A percentile compares a stretch with the other conserved stretches of the same genome.
phyloP scores from a whole-genome alignment of 352 stramenopile genomes.

The Globisporangium cederbergense region DNA sequence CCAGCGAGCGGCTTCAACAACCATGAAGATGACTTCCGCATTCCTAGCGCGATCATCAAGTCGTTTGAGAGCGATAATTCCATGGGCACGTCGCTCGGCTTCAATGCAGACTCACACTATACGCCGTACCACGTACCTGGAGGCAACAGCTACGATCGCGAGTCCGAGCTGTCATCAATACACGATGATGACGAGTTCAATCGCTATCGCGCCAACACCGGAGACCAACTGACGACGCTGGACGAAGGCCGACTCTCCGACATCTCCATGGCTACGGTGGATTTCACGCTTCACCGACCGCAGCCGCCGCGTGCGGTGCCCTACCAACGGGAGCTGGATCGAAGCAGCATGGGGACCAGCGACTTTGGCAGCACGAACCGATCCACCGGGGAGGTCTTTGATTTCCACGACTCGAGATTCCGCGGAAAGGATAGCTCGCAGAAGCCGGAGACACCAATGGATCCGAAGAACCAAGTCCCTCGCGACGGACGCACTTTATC shows the following conservation, averaged over 20 bases:
- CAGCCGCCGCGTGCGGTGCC: slow-evolving; percentile 12
- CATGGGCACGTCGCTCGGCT: slow-evolving; percentile 46
- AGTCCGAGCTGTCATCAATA: slow-evolving; percentile 62
- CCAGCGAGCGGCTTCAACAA: slow-evolving; percentile 28
- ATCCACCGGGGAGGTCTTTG: slow-evolving; percentile 32
- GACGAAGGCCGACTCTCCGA: slow-evolving; percentile 20
- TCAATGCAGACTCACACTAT: slow-evolving; percentile 22
- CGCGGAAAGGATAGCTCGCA: slow-evolving; percentile 17
- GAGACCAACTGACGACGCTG: slow-evolving; percentile 14
- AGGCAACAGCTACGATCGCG: slow-evolving; percentile 31
- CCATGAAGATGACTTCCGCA: slow-evolving; percentile 40
- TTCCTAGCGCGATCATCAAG: slow-evolving; percentile 28
- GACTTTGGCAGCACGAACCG: slow-evolving; percentile 30
- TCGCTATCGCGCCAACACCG: slow-evolving; percentile 11
- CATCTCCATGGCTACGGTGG: slow-evolving; percentile 20
- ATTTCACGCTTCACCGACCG: slow-evolving; percentile 22
- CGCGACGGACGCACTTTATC: slow-evolving; percentile 43
- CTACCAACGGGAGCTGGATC: slow-evolving; percentile 13
- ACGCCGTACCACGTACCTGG: slow-evolving; percentile 35
- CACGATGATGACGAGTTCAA: slow-evolving; percentile 39
- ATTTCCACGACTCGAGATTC: slow-evolving; percentile 34
- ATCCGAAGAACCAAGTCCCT: neutral
- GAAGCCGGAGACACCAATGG: slow-evolving; percentile 14
- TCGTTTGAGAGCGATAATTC: slow-evolving; percentile 58
- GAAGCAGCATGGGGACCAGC: slow-evolving; percentile 12